These are phyloP conservation scores for Taxawa tesnikishii DNA, from an alignment of 2,329 filamentous ascomycete species.

Conservation along the genomic window DNA sequence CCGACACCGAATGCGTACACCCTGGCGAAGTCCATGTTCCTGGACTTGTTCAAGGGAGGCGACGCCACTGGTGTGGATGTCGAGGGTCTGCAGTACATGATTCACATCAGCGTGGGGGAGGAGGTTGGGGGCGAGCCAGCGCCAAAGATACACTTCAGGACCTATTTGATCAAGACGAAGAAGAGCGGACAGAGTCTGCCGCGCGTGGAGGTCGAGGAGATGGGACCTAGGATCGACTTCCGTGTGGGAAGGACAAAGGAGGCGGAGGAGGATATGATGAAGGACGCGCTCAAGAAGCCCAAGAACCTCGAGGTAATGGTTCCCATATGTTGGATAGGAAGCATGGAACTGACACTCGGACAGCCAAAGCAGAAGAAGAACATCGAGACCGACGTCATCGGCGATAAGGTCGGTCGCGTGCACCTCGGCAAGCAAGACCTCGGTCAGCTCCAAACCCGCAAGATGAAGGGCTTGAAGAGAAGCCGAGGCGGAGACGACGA, in stretches of 20 bases:
- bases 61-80: constrained; percentile 77
- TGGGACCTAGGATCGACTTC: constrained; percentile 89
- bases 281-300: constrained; percentile 81
- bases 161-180: constrained; percentile 78
- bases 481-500: constrained; percentile 42
- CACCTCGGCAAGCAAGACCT: constrained; percentile 88
- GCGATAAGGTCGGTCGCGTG: constrained; percentile 90
- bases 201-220: constrained; percentile 86
- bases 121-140: constrained; percentile 29
- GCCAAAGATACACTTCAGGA: constrained; percentile 51
- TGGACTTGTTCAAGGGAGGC: constrained; percentile 85
- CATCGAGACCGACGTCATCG: constrained; percentile 77
- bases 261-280: constrained; percentile 66
- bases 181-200: constrained; percentile 70
- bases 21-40: constrained; percentile 72
- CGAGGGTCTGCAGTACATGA: constrained; percentile 83
- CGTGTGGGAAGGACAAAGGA: constrained; percentile 69
- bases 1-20: constrained; percentile 69
- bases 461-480: constrained; percentile 98
- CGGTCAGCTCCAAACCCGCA: constrained; percentile 76
- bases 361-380: constrained; percentile 79
- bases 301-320: constrained; percentile 56
- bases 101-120: constrained; percentile 64
- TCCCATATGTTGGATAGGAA: background rate
- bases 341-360: constrained; percentile 2